These are phyloP conservation scores for Colletotrichum filicis DNA, from an alignment of 2,329 filamentous ascomycete genomes.

Conservation along the genomic window DNA sequence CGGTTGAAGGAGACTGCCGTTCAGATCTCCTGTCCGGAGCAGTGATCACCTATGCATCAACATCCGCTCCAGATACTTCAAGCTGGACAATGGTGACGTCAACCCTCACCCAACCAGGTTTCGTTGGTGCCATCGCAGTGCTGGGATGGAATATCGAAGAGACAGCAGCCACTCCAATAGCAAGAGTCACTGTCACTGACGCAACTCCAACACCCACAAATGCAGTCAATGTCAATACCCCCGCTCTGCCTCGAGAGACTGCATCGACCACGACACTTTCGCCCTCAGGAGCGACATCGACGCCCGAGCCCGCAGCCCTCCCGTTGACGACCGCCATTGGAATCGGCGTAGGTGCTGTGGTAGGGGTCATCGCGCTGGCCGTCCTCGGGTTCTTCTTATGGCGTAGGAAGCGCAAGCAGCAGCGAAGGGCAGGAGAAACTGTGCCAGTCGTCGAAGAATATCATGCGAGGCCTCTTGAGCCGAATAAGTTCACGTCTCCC, in stretches of 20 bases:
- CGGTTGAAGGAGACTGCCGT: constrained; percentile 2
- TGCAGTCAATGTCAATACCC: neutral
- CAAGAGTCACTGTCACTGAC: neutral
- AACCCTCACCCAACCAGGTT: neutral
- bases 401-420: neutral
- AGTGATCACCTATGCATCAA: constrained; percentile 7
- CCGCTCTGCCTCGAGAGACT: neutral
- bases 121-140: neutral
- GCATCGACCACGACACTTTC: neutral
- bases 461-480: neutral
- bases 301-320: neutral
- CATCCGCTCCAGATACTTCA: neutral
- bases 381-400: neutral
- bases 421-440: neutral
- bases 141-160: neutral
- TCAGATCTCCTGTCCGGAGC: neutral
- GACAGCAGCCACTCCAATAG: neutral
- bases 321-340: neutral
- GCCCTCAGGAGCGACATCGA: neutral
- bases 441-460: neutral
- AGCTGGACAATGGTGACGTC: neutral
- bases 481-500: neutral
- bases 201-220: neutral
- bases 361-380: neutral
- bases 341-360: neutral